Evolutionary conservation across 2,329 filamentous ascomycete species (phyloP).

Genomic region (Botrytis aclada): DNA sequence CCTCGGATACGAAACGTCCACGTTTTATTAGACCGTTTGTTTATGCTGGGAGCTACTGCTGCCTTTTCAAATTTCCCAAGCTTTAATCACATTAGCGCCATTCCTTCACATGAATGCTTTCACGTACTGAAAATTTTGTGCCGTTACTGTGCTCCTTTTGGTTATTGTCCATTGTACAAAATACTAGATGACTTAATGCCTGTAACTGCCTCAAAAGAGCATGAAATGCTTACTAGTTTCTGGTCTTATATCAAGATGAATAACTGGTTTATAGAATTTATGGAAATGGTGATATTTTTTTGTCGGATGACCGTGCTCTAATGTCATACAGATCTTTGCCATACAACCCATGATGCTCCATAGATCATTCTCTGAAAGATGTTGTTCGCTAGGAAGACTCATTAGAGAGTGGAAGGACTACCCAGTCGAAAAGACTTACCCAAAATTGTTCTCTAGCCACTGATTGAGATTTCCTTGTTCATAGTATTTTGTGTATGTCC

Average conservation of each 20-base stretch:
- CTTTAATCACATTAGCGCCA: background rate
- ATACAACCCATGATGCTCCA: background rate
- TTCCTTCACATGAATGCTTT: background rate
- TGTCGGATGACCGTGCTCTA: background rate
- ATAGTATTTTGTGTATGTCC: background rate
- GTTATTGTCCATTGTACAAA: background rate
- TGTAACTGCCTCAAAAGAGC: background rate
- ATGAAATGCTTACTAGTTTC: background rate
- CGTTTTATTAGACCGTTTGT: too few species aligned
- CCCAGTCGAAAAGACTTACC: background rate
- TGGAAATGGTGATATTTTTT: rapidly evolving
- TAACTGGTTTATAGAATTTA: background rate
- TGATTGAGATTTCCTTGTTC: background rate
- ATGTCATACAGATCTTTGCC: background rate
- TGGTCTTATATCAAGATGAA: conserved; percentile 9
- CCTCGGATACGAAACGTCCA: background rate
- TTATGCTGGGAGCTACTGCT: background rate
- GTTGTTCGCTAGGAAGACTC: background rate
- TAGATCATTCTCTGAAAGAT: background rate
- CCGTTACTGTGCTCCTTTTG: background rate
- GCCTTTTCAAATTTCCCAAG: background rate
- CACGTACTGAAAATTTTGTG: background rate
- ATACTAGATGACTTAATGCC: background rate
- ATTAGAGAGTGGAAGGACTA: background rate
- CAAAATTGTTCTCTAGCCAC: background rate